Percentiles rank a stretch among this genome's conserved stretches.
These are phyloP conservation scores for Magnusiomyces tetraspermus DNA, from an alignment of 1,139 yeast genomes.

Conservation along the genomic window DNA sequence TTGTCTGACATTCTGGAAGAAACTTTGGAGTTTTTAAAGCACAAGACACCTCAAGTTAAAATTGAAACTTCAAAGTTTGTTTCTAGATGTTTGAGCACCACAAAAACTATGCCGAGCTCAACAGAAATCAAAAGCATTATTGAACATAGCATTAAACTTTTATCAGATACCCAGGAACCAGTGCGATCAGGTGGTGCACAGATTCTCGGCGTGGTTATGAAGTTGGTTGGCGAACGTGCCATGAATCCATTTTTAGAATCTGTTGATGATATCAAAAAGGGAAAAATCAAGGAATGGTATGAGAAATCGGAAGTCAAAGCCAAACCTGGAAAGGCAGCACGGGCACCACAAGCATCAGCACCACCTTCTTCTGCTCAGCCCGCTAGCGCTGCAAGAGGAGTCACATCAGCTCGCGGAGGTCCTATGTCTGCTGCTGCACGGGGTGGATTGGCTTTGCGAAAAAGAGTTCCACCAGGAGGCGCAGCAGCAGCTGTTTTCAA, in stretches of 20 bases:
- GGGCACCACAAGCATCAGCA: slow-evolving; percentile 17
- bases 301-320: slow-evolving; percentile 45
- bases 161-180: slow-evolving; percentile 78
- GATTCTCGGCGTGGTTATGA: slow-evolving; percentile 73
- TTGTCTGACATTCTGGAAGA: slow-evolving; percentile 55
- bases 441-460: neutral
- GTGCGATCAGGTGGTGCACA: slow-evolving; percentile 74
- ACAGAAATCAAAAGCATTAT: slow-evolving; percentile 50
- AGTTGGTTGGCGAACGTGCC: slow-evolving; percentile 66
- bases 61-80: slow-evolving; percentile 59
- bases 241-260: slow-evolving; percentile 51
- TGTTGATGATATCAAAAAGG: slow-evolving; percentile 60
- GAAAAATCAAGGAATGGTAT: slow-evolving; percentile 53
- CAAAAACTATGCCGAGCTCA: slow-evolving; percentile 42
- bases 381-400: slow-evolving; percentile 20
- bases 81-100: slow-evolving; percentile 51
- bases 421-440: slow-evolving; percentile 10
- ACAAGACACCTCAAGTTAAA: slow-evolving; percentile 79
- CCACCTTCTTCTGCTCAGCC: slow-evolving; percentile 15
- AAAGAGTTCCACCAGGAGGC: neutral
- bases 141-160: slow-evolving; percentile 47
- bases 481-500: neutral
- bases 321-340: slow-evolving; percentile 10
- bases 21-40: slow-evolving; percentile 49
- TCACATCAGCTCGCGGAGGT: slow-evolving; percentile 15